Conservation (phyloP, 768 basidiomycete species). For the Boletus pseudo-olivaceus region DNA sequence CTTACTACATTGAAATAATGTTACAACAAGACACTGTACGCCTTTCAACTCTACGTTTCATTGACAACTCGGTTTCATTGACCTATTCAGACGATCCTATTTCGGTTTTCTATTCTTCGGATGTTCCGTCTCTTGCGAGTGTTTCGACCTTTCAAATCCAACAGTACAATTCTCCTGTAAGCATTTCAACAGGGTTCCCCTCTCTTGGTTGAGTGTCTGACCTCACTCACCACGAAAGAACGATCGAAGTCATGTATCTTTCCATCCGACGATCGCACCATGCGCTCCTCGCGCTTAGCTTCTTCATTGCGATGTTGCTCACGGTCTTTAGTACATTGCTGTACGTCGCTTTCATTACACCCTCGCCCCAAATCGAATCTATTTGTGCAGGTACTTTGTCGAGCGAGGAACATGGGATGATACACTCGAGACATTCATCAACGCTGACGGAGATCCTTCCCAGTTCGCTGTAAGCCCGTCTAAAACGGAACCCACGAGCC, state of each 20-base stretch:
- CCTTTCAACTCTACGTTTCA: slow-evolving; percentile 7
- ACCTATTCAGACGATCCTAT: slow-evolving; percentile 64
- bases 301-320: slow-evolving; percentile 86
- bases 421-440: slow-evolving; percentile 73
- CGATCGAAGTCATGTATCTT: slow-evolving; percentile 91
- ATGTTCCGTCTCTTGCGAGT: slow-evolving; percentile 88
- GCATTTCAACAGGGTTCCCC: slow-evolving; percentile 26
- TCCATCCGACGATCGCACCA: slow-evolving; percentile 83
- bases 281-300: slow-evolving; percentile 80
- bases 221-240: slow-evolving; percentile 39
- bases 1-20: slow-evolving; percentile 85
- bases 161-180: slow-evolving; percentile 76
- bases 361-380: not conserved
- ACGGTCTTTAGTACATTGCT: slow-evolving; percentile 85
- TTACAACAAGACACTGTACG: slow-evolving; percentile 81
- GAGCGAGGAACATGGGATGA: slow-evolving; percentile 91
- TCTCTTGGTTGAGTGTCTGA: not conserved
- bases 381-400: slow-evolving; percentile 65
- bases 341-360: slow-evolving; percentile 36
- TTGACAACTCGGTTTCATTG: not conserved
- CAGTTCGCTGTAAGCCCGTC: slow-evolving; percentile 60
- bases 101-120: slow-evolving; percentile 86
- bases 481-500: not conserved
- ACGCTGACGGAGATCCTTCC: slow-evolving; percentile 78
- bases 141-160: slow-evolving; percentile 86